Base-by-base conservation (phyloP, 345 rosid species). In the Melaleuca quinquenervia region DNA sequence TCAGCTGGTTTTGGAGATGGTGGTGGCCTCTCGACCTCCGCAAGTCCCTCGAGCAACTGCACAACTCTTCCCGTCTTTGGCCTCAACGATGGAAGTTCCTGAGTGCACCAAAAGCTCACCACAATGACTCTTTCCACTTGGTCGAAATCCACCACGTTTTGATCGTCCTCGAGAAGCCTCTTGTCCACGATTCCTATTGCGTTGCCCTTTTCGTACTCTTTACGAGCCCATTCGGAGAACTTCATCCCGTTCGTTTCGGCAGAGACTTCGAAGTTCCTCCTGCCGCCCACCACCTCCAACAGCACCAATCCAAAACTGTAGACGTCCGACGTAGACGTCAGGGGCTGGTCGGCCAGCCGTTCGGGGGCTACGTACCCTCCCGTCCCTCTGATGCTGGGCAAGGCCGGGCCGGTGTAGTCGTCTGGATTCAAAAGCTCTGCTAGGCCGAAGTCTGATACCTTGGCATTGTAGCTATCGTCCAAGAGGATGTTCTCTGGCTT, bases 281-380 rank as follows among this genome's bases (percentile, higher is more conserved):
- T 70, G 50, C 95, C 94, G 44, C 95, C 88, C 48, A 93, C 89
- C 74, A 92, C 87, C 90, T 93, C 95, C 88, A 93, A 53, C 60
- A 94, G 82, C 62, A 94, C 94, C 90, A 92, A 90, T 10, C 96
- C 96, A 41, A 89, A 94, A 56, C 96, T 93, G 85, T 92, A 94
- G 83, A 94, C 90, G 87, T 93, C 97, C 11, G 92, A 91, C 80
- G 92, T 93, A 10, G 89, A 85, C 29, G 94, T 92, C 74, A 92
- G 88, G 11, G 92, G 90, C 75, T 89, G 91, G 84, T 91, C 87
- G 45, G 95, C 90, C 5, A 90, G 76, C 95, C 93, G 91, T 76
- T 93, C 95, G 49, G 95, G 95, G 0, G 95, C 95, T 52, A 93
- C 76, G 55, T 93, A 93, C 2, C 93, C 92, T 55, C 92, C 82